Percentiles rank a stretch among this genome's conserved stretches.
phyloP scores from a whole-genome alignment of 768 basidiomycete genomes.

The Amanita subjunquillea region DNA sequence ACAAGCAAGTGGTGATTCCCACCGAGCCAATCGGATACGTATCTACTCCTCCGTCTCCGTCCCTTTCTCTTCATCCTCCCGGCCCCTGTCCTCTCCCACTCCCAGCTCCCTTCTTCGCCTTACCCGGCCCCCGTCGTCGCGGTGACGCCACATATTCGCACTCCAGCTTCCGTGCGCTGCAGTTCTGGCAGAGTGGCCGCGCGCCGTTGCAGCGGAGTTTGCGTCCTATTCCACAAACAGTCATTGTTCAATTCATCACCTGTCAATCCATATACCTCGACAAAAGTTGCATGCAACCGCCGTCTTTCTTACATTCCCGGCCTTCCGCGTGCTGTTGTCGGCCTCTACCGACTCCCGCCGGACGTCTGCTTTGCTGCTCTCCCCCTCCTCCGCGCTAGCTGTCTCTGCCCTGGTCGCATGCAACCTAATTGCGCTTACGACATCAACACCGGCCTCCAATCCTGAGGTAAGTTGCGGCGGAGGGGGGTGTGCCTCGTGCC shows the following conservation, averaged over 20 bases:
- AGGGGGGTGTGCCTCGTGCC: slow-evolving; percentile 2
- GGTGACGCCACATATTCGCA: slow-evolving; percentile 45
- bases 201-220: slow-evolving; percentile 69
- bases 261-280: slow-evolving; percentile 37
- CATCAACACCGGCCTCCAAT: neutral
- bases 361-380: slow-evolving; percentile 18
- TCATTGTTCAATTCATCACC: neutral
- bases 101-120: slow-evolving; percentile 36
- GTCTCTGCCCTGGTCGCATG: neutral
- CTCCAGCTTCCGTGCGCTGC: slow-evolving; percentile 36
- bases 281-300: slow-evolving; percentile 71
- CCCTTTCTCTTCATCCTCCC: slow-evolving; percentile 21
- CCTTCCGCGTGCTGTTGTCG: slow-evolving; percentile 17
- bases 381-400: slow-evolving; percentile 2
- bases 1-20: slow-evolving; percentile 32
- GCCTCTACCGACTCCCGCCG: slow-evolving; percentile 14
- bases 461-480: neutral
- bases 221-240: slow-evolving; percentile 33
- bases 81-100: slow-evolving; percentile 7
- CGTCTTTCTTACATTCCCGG: slow-evolving; percentile 33
- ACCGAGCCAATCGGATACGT: slow-evolving; percentile 56
- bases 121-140: slow-evolving; percentile 65
- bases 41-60: slow-evolving; percentile 26
- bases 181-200: slow-evolving; percentile 55
- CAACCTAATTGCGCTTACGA: neutral